A percentile compares a stretch with the other conserved stretches of the same genome.
phyloP scores from a whole-genome alignment of 495 filamentous ascomycete species.

The Astrothelium subdiscretum region DNA sequence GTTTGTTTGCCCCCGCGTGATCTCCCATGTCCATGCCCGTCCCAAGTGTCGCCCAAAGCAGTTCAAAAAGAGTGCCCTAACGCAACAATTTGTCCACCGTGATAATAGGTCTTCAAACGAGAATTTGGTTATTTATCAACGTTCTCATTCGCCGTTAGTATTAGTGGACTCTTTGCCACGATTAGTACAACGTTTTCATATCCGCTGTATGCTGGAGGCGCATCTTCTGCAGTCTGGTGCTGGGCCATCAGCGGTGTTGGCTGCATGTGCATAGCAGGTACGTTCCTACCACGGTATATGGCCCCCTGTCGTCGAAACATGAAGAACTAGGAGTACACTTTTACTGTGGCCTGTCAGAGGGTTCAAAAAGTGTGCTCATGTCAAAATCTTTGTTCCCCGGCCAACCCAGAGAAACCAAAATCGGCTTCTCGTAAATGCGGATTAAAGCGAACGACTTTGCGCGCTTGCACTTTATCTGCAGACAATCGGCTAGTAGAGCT shows the following conservation, averaged over 20 bases:
- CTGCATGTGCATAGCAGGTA: slow-evolving; percentile 47
- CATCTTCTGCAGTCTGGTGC: slow-evolving; percentile 50
- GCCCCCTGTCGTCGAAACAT: too few relatives aligned
- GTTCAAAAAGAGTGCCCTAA: not conserved
- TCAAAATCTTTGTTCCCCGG: too few relatives aligned
- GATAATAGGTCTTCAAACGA: slow-evolving; percentile 42
- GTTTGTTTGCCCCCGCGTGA: not conserved
- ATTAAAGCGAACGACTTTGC: too few relatives aligned
- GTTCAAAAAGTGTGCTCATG: too few relatives aligned
- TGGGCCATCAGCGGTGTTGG: slow-evolving; percentile 54
- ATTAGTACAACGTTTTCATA: slow-evolving; percentile 51
- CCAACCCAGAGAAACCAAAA: too few relatives aligned
- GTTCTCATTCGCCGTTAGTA: slow-evolving; percentile 54
- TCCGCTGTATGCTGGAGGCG: slow-evolving; percentile 47
- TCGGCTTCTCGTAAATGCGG: too few relatives aligned
- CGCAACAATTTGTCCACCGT: not conserved
- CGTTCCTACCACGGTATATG: not conserved
- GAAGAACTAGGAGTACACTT: too few relatives aligned
- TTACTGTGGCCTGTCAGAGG: too few relatives aligned
- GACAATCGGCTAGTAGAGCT: too few relatives aligned
- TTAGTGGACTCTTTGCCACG: slow-evolving; percentile 48
- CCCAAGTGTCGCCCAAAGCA: not conserved
- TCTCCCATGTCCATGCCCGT: not conserved
- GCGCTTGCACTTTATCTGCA: too few relatives aligned
- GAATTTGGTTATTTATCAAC: slow-evolving; percentile 51